Evolutionary conservation across 345 rosid genomes (phyloP).

Genomic region (Populus simonii): DNA sequence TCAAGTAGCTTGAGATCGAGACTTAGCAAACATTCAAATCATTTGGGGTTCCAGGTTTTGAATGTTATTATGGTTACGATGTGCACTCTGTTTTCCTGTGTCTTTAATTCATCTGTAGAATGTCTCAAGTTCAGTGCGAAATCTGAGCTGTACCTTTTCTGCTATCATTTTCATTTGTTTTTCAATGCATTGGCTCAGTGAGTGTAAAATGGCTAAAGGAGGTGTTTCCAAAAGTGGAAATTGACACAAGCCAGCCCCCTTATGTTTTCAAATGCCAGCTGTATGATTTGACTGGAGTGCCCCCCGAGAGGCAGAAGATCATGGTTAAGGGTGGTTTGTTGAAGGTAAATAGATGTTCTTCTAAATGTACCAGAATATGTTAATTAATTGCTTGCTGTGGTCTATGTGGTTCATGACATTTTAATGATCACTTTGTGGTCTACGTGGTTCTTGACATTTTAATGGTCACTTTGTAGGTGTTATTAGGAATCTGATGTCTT

Average conservation of each 20-base stretch:
- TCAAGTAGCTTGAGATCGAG: not conserved
- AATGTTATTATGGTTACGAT: not conserved
- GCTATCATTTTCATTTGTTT: not conserved
- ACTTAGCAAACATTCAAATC: not conserved
- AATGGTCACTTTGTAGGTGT: not conserved
- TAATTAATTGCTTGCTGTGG: not conserved
- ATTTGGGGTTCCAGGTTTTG: not conserved
- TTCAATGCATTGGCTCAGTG: conserved; percentile 42
- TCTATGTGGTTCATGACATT: not conserved
- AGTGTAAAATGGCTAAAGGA: conserved; percentile 96
- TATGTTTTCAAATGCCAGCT: conserved; percentile 86
- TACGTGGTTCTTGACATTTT: not conserved
- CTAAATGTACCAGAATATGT: not conserved
- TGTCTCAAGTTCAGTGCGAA: not conserved
- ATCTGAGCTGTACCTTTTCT: not conserved
- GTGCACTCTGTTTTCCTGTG: not conserved
- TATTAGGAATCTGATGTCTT: not conserved
- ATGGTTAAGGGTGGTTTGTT: conserved; percentile 95
- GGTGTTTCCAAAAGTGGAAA: conserved; percentile 72
- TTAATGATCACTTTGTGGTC: not conserved
- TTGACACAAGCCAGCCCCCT: conserved; percentile 72
- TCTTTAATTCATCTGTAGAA: not conserved
- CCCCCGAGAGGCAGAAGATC: conserved; percentile 95
- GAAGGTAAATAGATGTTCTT: conserved; percentile 49
- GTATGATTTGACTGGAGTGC: conserved; percentile 88